Evolutionary conservation across 2,329 filamentous ascomycete genomes (phyloP), one percentile per base, ranked within the genome.

Genomic region (Fusarium solani-melongenae): DNA sequence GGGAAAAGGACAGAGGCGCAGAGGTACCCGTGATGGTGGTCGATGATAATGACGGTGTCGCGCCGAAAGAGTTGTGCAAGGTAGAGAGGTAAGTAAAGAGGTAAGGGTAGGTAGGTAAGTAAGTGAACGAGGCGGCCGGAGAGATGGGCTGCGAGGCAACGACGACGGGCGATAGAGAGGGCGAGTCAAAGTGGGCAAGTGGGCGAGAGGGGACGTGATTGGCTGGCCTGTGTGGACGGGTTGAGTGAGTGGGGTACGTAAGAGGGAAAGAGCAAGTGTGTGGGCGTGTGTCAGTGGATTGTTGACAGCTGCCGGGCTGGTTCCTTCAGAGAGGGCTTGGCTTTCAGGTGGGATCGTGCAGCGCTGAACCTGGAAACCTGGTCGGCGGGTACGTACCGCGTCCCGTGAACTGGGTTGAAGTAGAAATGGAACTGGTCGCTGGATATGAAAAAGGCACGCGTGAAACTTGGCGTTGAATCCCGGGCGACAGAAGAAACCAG

Each of bases 221-320:
- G 51, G 27, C 4, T 24, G 14, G 22, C 9, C 49, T 53, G 33
- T 34, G 14, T 24, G 38, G 46, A 41, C 44, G 61, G 66, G 53
- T 65, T 62, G 66, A 70, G 67, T 24, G 60, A 65, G 72, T 75
- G 72, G 71, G 69, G 72, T 68, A 69, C 65, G 63, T 61, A 68
- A 73, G 62, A 75, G 36, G 60, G 66, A 74, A 74, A 70, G 72
- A 70, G 56, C 70, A 60, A 69, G 69, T 72, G 69, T 75, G 73
- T 72, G 73, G 70, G 68, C 63, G 71, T 74, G 73, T 76, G 72
- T 73, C 64, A 69, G 68, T 73, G 58, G 65, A 62, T 68, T 75
- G 51, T 76, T 77, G 76, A 78, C 74, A 75, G 76, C 73, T 78
- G 69, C 73, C 67, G 76, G 72, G 55, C 76, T 70, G 70, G 73